A percentile compares a stretch with the other conserved stretches of the same genome.
Evolutionary conservation across 257 asterid genomes (phyloP).

Genomic region (Solanum lycopersicoides): DNA sequence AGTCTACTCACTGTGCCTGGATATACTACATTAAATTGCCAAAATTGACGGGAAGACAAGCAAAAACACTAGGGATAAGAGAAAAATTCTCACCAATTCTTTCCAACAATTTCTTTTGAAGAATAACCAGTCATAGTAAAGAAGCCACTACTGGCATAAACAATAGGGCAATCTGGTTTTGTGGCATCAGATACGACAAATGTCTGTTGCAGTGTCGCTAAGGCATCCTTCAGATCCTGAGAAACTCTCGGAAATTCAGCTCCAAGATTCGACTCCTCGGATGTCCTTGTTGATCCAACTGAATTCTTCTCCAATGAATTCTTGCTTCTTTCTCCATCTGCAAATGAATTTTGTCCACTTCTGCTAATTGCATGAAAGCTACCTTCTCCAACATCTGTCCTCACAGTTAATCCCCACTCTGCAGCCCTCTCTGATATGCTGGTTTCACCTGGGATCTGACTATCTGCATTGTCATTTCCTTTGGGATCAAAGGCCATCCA

Average conservation of each 20-base stretch:
- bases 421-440: slow-evolving; percentile 61
- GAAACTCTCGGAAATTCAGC: slow-evolving; percentile 61
- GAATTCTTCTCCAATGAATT: slow-evolving; percentile 5
- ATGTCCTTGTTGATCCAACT: slow-evolving; percentile 35
- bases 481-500: slow-evolving; percentile 72
- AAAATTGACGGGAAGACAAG: not conserved
- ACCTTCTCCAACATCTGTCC: slow-evolving; percentile 52
- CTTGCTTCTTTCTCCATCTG: slow-evolving; percentile 39
- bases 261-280: slow-evolving; percentile 37
- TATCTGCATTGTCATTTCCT: not conserved
- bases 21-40: not conserved
- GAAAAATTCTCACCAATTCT: slow-evolving; percentile 57
- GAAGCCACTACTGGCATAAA: slow-evolving; percentile 94
- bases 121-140: slow-evolving; percentile 90
- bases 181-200: slow-evolving; percentile 97
- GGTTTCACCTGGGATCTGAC: slow-evolving; percentile 10
- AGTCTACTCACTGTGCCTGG: not conserved
- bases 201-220: slow-evolving; percentile 91
- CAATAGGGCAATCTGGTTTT: slow-evolving; percentile 82
- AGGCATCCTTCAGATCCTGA: slow-evolving; percentile 88
- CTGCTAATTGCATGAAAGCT: slow-evolving; percentile 38
- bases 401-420: slow-evolving; percentile 72
- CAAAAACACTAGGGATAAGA: not conserved
- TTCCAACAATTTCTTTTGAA: slow-evolving; percentile 73
- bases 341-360: slow-evolving; percentile 17